Conservation (phyloP, 345 rosid species). For the Schrenkiella parvula region DNA sequence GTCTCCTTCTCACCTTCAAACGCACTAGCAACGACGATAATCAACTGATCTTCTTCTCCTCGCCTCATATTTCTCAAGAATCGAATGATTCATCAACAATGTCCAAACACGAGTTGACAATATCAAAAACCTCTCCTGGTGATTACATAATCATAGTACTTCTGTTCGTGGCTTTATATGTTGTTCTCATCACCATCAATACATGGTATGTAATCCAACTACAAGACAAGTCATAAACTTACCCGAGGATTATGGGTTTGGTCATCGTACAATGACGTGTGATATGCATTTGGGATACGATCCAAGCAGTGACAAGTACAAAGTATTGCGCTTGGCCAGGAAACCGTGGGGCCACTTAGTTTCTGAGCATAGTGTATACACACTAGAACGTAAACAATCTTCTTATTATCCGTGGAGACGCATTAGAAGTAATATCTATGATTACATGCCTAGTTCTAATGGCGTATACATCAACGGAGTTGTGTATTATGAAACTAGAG, state of each 20-base stretch:
- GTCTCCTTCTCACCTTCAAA: background rate
- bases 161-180: background rate
- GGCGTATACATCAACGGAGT: background rate
- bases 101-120: background rate
- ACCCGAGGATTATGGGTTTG: background rate
- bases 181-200: background rate
- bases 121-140: background rate
- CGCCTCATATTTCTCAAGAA: background rate
- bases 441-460: background rate
- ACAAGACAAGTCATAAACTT: slow-evolving; percentile 7
- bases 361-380: background rate
- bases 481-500: background rate
- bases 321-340: background rate
- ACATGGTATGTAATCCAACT: slow-evolving; percentile 12
- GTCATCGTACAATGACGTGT: background rate
- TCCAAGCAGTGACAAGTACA: background rate
- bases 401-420: background rate
- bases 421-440: background rate
- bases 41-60: background rate
- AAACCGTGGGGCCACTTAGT: background rate
- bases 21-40: background rate
- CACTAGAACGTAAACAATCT: background rate
- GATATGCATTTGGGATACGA: background rate
- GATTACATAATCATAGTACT: background rate
- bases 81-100: background rate